These are phyloP conservation scores for Tylopilus sp. DNA, from an alignment of 1,284 basidiomycete genomes.

Conservation along the genomic window DNA sequence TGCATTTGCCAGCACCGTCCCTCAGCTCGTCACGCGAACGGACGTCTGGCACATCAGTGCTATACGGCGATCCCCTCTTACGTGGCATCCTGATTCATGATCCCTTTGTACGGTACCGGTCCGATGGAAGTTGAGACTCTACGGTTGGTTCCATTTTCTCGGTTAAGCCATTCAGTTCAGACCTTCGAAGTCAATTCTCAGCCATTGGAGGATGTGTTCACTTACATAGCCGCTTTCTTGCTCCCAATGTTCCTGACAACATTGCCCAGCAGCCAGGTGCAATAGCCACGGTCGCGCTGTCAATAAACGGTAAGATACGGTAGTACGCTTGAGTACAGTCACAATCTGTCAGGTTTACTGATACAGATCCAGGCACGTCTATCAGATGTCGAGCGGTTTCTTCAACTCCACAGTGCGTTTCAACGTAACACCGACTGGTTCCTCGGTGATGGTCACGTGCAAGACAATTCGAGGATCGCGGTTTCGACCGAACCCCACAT, in stretches of 20 bases:
- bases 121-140: background rate
- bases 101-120: background rate
- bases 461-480: slow-evolving; percentile 1
- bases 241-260: background rate
- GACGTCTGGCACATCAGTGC: background rate
- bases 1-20: background rate
- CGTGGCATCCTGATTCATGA: slow-evolving; percentile 1
- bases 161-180: background rate
- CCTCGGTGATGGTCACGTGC: background rate
- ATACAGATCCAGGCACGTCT: background rate
- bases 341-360: background rate
- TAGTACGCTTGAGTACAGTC: background rate
- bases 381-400: background rate
- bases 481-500: slow-evolving; percentile 15
- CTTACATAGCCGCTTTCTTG: background rate
- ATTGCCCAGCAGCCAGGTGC: too few relatives aligned
- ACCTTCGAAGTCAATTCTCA: background rate
- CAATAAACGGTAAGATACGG: background rate
- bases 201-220: background rate
- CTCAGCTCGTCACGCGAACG: background rate
- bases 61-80: background rate
- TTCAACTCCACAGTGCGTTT: background rate
- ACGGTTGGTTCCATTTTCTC: slow-evolving; percentile 6
- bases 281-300: background rate
- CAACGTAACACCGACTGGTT: slow-evolving; percentile 12